Evolutionary conservation across 768 basidiomycete genomes (phyloP).

Genomic region (Podaxis pistillaris): DNA sequence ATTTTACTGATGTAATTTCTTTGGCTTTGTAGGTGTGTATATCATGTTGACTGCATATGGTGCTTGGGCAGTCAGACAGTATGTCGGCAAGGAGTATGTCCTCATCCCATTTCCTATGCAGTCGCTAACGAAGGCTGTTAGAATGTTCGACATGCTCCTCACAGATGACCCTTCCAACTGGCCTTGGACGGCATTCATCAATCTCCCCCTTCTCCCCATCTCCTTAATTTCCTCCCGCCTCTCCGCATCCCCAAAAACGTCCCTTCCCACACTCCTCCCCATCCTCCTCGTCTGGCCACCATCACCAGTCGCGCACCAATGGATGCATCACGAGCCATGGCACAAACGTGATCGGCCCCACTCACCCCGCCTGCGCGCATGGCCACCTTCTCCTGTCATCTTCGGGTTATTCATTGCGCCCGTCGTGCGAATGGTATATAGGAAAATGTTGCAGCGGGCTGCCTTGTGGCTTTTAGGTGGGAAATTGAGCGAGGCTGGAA

Average conservation of each 20-base stretch:
- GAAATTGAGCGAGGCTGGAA: slow-evolving; percentile 19
- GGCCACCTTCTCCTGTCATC: slow-evolving; percentile 62
- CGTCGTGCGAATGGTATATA: slow-evolving; percentile 43
- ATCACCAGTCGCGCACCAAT: slow-evolving; percentile 33
- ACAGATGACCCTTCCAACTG: slow-evolving; percentile 70
- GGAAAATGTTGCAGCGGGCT: slow-evolving; percentile 35
- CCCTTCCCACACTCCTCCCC: slow-evolving; percentile 39
- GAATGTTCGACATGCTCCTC: slow-evolving; percentile 63
- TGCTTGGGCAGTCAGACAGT: slow-evolving; percentile 65
- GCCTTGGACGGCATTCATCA: slow-evolving; percentile 74
- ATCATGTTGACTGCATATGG: slow-evolving; percentile 65
- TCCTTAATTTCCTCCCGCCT: slow-evolving; percentile 65
- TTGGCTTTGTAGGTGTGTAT: slow-evolving; percentile 32
- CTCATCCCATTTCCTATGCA: background rate
- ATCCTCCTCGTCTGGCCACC: slow-evolving; percentile 48
- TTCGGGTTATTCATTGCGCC: slow-evolving; percentile 56
- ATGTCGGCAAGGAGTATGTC: slow-evolving; percentile 65
- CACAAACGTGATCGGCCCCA: slow-evolving; percentile 26
- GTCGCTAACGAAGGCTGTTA: slow-evolving; percentile 19
- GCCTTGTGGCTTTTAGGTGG: slow-evolving; percentile 45
- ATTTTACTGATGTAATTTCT: too few species aligned
- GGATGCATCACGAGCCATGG: slow-evolving; percentile 30
- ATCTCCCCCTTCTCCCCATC: slow-evolving; percentile 71
- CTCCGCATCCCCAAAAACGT: slow-evolving; percentile 27
- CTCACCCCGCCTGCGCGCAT: slow-evolving; percentile 23